Percentiles rank a stretch among this genome's conserved stretches.
phyloP scores from a whole-genome alignment of 441 rosid species.

The Euphorbia schlechtendalii region DNA sequence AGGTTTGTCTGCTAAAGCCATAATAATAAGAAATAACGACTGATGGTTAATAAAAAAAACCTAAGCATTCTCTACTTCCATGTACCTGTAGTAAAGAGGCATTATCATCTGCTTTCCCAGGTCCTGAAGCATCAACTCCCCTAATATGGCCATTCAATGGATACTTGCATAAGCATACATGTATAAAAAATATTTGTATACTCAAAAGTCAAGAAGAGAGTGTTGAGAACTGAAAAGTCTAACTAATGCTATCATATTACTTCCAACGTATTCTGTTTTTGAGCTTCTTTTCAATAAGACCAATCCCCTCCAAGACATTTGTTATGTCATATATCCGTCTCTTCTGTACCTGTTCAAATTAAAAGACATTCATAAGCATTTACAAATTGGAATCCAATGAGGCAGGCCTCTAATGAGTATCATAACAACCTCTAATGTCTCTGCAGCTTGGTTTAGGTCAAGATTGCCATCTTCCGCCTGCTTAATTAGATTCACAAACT shows the following conservation, averaged over 20 bases:
- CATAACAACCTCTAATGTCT: slow-evolving; percentile 63
- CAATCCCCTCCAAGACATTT: slow-evolving; percentile 97
- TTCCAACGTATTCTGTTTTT: slow-evolving; percentile 91
- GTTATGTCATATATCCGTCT: slow-evolving; percentile 96
- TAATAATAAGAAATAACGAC: background rate
- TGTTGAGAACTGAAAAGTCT: slow-evolving; percentile 17
- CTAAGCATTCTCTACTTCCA: slow-evolving; percentile 12
- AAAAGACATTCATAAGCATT: slow-evolving; percentile 6
- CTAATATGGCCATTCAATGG: slow-evolving; percentile 39
- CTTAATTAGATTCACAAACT: slow-evolving; percentile 69
- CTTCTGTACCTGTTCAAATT: slow-evolving; percentile 62
- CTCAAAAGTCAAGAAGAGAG: slow-evolving; percentile 14
- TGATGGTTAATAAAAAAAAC: background rate
- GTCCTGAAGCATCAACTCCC: slow-evolving; percentile 60
- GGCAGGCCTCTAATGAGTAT: slow-evolving; percentile 7
- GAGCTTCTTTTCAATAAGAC: slow-evolving; percentile 88
- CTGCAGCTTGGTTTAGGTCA: slow-evolving; percentile 84
- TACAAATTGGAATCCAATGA: background rate
- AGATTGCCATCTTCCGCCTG: slow-evolving; percentile 82
- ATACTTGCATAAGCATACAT: slow-evolving; percentile 28
- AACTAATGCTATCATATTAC: slow-evolving; percentile 37
- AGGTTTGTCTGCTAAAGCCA: background rate
- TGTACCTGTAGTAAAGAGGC: slow-evolving; percentile 60
- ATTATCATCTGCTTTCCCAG: slow-evolving; percentile 51
- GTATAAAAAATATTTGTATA: slow-evolving; percentile 11